phyloP scores from a whole-genome alignment of 2,329 filamentous ascomycete species.

The Fusarium foetens region DNA sequence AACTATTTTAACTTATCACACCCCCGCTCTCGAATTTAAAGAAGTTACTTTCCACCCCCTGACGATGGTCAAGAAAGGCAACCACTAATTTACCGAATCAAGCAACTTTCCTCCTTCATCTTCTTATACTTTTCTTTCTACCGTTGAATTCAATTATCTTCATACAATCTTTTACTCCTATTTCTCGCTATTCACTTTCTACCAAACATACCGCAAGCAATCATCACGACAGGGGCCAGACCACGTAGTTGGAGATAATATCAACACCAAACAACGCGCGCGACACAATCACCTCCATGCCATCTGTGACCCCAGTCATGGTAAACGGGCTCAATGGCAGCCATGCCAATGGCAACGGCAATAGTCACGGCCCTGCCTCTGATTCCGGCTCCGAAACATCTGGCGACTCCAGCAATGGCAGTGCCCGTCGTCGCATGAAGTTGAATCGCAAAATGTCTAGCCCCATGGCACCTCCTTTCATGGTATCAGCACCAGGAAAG shows the following conservation, averaged over 20 bases:
- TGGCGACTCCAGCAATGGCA: constrained; percentile 48
- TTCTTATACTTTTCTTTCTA: constrained; percentile 4
- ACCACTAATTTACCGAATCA: constrained; percentile 34
- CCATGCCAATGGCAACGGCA: constrained; percentile 22
- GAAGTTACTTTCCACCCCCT: constrained; percentile 35
- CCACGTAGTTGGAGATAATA: constrained; percentile 16
- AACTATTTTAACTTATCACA: constrained; percentile 32
- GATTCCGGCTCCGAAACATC: constrained; percentile 43
- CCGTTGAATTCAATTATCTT: constrained; percentile 10
- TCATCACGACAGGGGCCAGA: constrained; percentile 15
- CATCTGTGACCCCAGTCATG: constrained; percentile 38
- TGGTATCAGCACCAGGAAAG: constrained; percentile 98
- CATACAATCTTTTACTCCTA: not conserved
- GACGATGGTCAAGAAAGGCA: constrained; percentile 27
- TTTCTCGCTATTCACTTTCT: not conserved
- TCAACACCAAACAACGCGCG: constrained; percentile 26
- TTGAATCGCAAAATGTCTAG: constrained; percentile 67
- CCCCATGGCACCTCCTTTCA: constrained; percentile 86
- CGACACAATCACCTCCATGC: constrained; percentile 31
- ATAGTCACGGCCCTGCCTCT: constrained; percentile 31
- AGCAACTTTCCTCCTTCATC: constrained; percentile 21
- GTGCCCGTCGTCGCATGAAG: constrained; percentile 50
- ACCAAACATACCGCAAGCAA: constrained; percentile 11
- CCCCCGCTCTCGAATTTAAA: constrained; percentile 36
- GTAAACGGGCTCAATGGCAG: constrained; percentile 38